A percentile compares a stretch with the other conserved stretches of the same genome.
Conservation (phyloP, 129 eudicot species). For the Pseudognaphalium luteoalbum region DNA sequence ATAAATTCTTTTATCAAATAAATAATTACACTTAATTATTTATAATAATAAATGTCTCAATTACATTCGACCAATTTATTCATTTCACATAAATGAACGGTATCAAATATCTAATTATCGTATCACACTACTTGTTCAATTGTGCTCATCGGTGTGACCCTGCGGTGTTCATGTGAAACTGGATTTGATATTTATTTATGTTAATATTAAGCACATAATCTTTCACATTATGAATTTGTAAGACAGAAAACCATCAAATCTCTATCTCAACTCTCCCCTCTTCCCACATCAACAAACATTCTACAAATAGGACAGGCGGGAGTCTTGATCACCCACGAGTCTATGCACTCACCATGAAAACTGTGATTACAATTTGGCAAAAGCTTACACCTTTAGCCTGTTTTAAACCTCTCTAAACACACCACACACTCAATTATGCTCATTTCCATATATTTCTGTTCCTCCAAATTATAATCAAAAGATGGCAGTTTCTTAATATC, state of each 20-base stretch:
- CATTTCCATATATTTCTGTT: conserved; percentile 21
- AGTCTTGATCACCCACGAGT: conserved; percentile 46
- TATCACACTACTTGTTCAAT: no score
- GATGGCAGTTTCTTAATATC: conserved; percentile 56
- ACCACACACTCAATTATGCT: conserved; percentile 43
- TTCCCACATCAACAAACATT: conserved; percentile 33
- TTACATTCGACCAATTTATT: no score
- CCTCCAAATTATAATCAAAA: conserved; percentile 45
- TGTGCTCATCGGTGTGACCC: no score
- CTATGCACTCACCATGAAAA: conserved; percentile 53
- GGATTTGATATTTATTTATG: no score
- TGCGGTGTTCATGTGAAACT: no score
- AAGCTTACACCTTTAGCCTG: conserved; percentile 51
- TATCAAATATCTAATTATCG: no score
- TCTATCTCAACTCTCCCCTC: conserved; percentile 29
- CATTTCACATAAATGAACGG: no score
- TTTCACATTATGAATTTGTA: neutral
- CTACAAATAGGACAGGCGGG: conserved; percentile 61
- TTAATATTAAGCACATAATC: no score
- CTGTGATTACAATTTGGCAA: conserved; percentile 54
- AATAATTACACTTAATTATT: no score
- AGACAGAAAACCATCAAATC: neutral
- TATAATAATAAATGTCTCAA: no score
- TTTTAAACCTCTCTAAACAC: conserved; percentile 50
- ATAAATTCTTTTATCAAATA: no score